Evolutionary conservation across 2,329 filamentous ascomycete genomes (phyloP).

Genomic region (Xylaria sp.): DNA sequence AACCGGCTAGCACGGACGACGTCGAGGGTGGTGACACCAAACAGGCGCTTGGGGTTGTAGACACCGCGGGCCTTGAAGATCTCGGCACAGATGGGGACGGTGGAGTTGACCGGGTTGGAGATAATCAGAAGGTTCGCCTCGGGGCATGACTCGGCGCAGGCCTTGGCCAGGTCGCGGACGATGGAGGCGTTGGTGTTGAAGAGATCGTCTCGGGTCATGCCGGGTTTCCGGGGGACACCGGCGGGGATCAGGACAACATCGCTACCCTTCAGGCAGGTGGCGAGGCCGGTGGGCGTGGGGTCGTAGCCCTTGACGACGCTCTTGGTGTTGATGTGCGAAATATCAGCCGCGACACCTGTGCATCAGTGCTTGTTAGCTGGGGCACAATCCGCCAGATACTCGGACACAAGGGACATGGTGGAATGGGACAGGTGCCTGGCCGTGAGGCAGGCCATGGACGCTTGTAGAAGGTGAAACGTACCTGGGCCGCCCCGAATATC

Average conservation of each 20-base stretch:
- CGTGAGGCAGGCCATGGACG: not conserved
- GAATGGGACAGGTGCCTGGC: conserved; percentile 10
- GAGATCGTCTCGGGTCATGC: conserved; percentile 99
- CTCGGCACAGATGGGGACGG: conserved; percentile 95
- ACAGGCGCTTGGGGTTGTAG: conserved; percentile 99
- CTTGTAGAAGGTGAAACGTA: conserved; percentile 51
- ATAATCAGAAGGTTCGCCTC: conserved; percentile 97
- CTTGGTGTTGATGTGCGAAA: conserved; percentile 99
- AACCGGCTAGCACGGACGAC: conserved; percentile 97
- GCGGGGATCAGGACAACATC: conserved; percentile 98
- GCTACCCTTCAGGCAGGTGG: conserved; percentile 77
- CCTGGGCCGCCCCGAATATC: conserved; percentile 94
- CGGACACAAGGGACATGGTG: not conserved
- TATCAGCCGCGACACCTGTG: conserved; percentile 92
- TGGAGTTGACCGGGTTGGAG: conserved; percentile 99
- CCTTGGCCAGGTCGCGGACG: conserved; percentile 97
- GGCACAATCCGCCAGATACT: not conserved
- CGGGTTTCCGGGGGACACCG: conserved; percentile 97
- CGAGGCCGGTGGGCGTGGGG: conserved; percentile 74
- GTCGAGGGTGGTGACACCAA: conserved; percentile 98
- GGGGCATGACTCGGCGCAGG: conserved; percentile 82
- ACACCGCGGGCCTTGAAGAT: conserved; percentile 93
- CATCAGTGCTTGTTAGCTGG: conserved; percentile 15
- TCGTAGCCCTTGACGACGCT: conserved; percentile 90
- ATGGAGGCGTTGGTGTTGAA: conserved; percentile 99